Evolutionary conservation across 805 yeast species (phyloP).

Genomic region (Teunomyces barrocoloradensis): DNA sequence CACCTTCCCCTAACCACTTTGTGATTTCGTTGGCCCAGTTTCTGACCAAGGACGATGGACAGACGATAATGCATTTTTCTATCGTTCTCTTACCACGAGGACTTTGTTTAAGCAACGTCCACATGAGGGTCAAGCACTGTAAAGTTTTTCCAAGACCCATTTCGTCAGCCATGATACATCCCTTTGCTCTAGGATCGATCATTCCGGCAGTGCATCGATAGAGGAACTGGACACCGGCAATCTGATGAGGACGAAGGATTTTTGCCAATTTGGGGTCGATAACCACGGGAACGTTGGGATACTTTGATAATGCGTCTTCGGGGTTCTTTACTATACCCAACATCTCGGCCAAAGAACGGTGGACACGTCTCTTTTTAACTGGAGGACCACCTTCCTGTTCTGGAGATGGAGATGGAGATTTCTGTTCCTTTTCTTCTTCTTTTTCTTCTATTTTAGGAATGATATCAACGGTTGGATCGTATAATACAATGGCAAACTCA

Average conservation of each 20-base stretch:
- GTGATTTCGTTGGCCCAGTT: slow-evolving; percentile 97
- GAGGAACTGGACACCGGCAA: slow-evolving; percentile 89
- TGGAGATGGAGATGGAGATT: slow-evolving; percentile 13
- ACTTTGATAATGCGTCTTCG: slow-evolving; percentile 47
- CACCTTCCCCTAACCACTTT: slow-evolving; percentile 95
- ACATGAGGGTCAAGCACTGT: slow-evolving; percentile 85
- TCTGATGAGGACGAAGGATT: slow-evolving; percentile 91
- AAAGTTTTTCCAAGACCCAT: slow-evolving; percentile 94
- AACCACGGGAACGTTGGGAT: slow-evolving; percentile 91
- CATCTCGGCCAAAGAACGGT: slow-evolving; percentile 73
- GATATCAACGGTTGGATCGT: slow-evolving; percentile 89
- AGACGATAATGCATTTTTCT: slow-evolving; percentile 86
- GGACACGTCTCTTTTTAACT: slow-evolving; percentile 42
- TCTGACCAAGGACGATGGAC: slow-evolving; percentile 90
- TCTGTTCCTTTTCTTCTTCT: slow-evolving; percentile 11
- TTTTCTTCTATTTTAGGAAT: slow-evolving; percentile 27
- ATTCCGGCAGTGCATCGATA: slow-evolving; percentile 90
- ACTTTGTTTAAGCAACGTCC: slow-evolving; percentile 88
- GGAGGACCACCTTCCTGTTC: slow-evolving; percentile 15
- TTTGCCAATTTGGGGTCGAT: slow-evolving; percentile 86
- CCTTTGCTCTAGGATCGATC: slow-evolving; percentile 78
- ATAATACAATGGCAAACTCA: slow-evolving; percentile 90
- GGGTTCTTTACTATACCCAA: slow-evolving; percentile 64
- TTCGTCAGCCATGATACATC: slow-evolving; percentile 98
- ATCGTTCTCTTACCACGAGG: slow-evolving; percentile 83